phyloP scores from a whole-genome alignment of 1,139 yeast genomes.

The Nakaseomyces bracarensis region DNA sequence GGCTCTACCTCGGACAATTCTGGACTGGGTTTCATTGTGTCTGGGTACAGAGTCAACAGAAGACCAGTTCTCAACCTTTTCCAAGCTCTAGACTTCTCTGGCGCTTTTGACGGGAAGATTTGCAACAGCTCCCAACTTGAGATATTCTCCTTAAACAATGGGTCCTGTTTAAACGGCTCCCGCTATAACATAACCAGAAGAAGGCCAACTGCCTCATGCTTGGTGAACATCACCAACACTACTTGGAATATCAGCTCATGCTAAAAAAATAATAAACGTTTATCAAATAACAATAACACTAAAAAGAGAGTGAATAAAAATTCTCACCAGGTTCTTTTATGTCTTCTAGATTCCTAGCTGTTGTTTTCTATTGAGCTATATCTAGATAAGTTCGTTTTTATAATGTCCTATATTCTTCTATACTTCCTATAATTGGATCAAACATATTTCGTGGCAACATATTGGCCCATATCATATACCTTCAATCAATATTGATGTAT shows the following conservation, averaged over 20 bases:
- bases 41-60: slow-evolving; percentile 34
- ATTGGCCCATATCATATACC: too few relatives aligned
- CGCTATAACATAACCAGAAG: slow-evolving; percentile 60
- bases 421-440: too few relatives aligned
- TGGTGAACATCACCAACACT: slow-evolving; percentile 37
- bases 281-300: neutral
- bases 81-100: slow-evolving; percentile 53
- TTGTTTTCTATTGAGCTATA: too few relatives aligned
- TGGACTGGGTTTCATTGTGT: slow-evolving; percentile 48
- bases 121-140: slow-evolving; percentile 59
- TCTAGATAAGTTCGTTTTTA: too few relatives aligned
- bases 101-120: slow-evolving; percentile 45
- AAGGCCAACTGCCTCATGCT: slow-evolving; percentile 60
- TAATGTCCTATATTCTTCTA: too few relatives aligned
- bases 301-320: too few relatives aligned
- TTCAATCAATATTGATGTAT: too few relatives aligned
- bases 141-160: slow-evolving; percentile 48
- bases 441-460: too few relatives aligned
- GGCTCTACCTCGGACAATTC: slow-evolving; percentile 68
- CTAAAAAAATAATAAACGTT: neutral
- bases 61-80: slow-evolving; percentile 11
- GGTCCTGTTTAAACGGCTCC: slow-evolving; percentile 67
- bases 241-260: neutral
- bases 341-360: too few relatives aligned
- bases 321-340: too few relatives aligned